A percentile compares a stretch with the other conserved stretches of the same genome.
Evolutionary conservation across 2,329 filamentous ascomycete species (phyloP).

Genomic region (Geoglossum cookeanum): DNA sequence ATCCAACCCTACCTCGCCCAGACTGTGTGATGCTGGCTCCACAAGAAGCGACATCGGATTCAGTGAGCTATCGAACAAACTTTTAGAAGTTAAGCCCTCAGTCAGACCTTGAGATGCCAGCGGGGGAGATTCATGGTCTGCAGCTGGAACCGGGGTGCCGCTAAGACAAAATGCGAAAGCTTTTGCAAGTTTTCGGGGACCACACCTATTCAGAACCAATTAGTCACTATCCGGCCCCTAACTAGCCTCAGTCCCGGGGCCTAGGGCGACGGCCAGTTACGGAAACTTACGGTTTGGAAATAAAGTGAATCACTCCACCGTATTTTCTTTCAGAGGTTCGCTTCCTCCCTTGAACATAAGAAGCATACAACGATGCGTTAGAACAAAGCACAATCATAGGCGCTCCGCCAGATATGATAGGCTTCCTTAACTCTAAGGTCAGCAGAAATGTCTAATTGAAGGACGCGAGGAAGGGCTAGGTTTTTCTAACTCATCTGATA

Average conservation of each 20-base stretch:
- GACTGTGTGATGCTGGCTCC: no score
- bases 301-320: not conserved
- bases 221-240: not conserved
- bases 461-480: not conserved
- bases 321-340: not conserved
- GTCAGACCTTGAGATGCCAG: no score
- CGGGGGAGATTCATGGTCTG: not conserved
- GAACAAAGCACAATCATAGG: conserved; percentile 9
- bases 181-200: conserved; percentile 12
- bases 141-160: not conserved
- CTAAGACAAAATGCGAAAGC: conserved; percentile 8
- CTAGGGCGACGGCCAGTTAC: no score
- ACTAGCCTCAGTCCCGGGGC: not conserved
- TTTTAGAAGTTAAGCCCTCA: no score
- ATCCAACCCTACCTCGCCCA: no score
- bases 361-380: conserved; percentile 5
- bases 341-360: not conserved
- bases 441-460: not conserved
- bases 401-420: not conserved
- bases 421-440: not conserved
- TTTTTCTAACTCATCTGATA: not conserved
- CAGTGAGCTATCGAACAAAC: no score
- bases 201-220: not conserved
- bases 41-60: no score
- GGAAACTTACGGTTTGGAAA: not conserved